phyloP scores from a whole-genome alignment of 768 basidiomycete species.

The Mycena albidolilacea region DNA sequence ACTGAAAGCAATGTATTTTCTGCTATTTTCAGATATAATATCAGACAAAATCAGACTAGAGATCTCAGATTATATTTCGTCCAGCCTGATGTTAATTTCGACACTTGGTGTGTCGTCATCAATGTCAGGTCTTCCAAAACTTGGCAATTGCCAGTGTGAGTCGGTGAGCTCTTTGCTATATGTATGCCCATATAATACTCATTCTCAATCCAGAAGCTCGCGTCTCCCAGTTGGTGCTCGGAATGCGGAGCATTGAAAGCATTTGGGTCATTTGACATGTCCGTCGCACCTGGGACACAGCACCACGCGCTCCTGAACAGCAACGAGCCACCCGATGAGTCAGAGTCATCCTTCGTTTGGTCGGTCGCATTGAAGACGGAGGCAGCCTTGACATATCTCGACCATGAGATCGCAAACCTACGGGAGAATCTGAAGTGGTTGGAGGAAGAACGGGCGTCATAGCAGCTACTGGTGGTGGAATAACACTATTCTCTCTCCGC shows the following conservation, averaged over 20 bases:
- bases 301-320: not conserved
- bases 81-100: too few relatives aligned
- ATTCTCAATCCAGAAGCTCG: not conserved
- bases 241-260: not conserved
- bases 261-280: not conserved
- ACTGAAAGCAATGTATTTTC: too few relatives aligned
- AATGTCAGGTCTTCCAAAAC: too few relatives aligned
- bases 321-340: not conserved
- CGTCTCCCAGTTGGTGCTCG: not conserved
- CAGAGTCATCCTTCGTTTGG: too few relatives aligned
- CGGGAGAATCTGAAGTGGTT: not conserved
- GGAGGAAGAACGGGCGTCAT: not conserved
- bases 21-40: too few relatives aligned
- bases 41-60: too few relatives aligned
- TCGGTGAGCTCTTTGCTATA: too few relatives aligned
- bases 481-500: not conserved
- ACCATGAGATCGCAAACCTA: too few relatives aligned
- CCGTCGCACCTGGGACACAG: not conserved
- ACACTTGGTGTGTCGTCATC: too few relatives aligned
- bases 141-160: too few relatives aligned
- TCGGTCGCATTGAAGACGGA: not conserved
- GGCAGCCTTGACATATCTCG: not conserved
- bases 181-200: too few relatives aligned
- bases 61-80: too few relatives aligned
- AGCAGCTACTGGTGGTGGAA: not conserved